Conservation (phyloP, 345 rosid genomes). For the Brassica rapa region DNA sequence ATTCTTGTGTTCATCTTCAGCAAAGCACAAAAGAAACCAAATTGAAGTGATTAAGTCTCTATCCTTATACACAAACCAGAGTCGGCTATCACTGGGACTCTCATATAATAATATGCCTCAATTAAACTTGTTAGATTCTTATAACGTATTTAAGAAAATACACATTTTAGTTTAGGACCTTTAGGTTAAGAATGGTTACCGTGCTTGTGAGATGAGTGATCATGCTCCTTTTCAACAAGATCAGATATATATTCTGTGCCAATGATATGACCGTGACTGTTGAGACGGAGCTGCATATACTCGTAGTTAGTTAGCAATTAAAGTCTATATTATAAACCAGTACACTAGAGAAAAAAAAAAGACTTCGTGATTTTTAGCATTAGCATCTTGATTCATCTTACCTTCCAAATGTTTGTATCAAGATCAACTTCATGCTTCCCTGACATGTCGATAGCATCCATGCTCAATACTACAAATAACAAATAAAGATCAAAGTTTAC, state of each 20-base stretch:
- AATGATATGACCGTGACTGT: constrained; percentile 78
- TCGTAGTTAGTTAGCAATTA: constrained; percentile 31
- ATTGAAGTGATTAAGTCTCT: background rate
- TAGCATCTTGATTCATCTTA: constrained; percentile 40
- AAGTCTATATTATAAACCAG: constrained; percentile 4
- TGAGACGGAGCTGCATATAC: constrained; percentile 83
- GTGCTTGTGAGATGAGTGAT: constrained; percentile 56
- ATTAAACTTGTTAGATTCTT: constrained; percentile 3
- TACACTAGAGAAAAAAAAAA: background rate
- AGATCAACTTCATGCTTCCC: constrained; percentile 99
- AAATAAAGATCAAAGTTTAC: background rate
- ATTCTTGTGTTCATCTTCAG: constrained; percentile 69
- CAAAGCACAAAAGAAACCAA: constrained; percentile 5
- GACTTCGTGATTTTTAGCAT: constrained; percentile 3
- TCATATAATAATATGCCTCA: background rate
- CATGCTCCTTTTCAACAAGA: constrained; percentile 89
- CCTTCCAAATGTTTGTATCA: constrained; percentile 97
- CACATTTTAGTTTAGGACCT: background rate
- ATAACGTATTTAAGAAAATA: background rate
- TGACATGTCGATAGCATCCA: constrained; percentile 99
- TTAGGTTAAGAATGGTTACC: constrained; percentile 51
- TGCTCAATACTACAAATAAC: constrained; percentile 68
- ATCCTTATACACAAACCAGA: background rate
- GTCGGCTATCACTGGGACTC: constrained; percentile 17
- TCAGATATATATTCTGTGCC: constrained; percentile 94